Evolutionary conservation across 2,329 filamentous ascomycete genomes (phyloP).

Genomic region (Rhynchosporium graminicola): DNA sequence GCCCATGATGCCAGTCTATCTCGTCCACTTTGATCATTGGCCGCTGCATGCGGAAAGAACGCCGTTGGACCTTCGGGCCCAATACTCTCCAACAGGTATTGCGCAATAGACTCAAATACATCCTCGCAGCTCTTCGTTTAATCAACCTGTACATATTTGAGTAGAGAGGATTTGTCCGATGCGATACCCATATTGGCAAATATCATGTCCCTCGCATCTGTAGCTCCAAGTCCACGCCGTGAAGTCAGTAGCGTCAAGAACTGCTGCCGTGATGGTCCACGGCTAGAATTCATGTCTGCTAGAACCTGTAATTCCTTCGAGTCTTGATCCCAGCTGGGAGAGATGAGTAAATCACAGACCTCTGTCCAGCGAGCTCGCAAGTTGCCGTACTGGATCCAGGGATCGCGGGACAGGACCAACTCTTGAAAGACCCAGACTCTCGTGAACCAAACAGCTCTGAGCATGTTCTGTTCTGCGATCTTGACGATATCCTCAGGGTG

Average conservation of each 20-base stretch:
- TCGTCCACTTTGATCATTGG: background rate
- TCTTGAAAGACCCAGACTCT: slow-evolving; percentile 46
- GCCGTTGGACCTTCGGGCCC: slow-evolving; percentile 6
- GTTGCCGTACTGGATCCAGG: slow-evolving; percentile 16
- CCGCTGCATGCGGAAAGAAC: slow-evolving; percentile 3
- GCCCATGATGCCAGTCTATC: slow-evolving; percentile 15
- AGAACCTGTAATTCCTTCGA: slow-evolving; percentile 10
- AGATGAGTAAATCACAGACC: slow-evolving; percentile 13
- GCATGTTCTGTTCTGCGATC: slow-evolving; percentile 29
- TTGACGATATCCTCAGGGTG: slow-evolving; percentile 6
- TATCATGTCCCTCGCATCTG: slow-evolving; percentile 15
- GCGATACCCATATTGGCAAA: slow-evolving; percentile 17
- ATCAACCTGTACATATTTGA: slow-evolving; percentile 4
- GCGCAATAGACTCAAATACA: slow-evolving; percentile 10
- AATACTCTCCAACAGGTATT: slow-evolving; percentile 4
- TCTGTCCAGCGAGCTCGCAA: slow-evolving; percentile 15
- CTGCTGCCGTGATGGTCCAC: background rate
- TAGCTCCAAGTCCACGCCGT: slow-evolving; percentile 14
- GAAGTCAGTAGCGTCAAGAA: slow-evolving; percentile 10
- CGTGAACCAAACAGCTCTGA: slow-evolving; percentile 43
- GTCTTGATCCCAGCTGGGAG: background rate
- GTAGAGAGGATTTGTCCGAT: background rate
- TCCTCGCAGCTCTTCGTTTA: slow-evolving; percentile 4
- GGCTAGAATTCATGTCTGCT: slow-evolving; percentile 13
- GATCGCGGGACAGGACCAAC: slow-evolving; percentile 15